Base-by-base conservation (phyloP, 495 filamentous ascomycete genomes). In the Saxophila tyrrhenica region DNA sequence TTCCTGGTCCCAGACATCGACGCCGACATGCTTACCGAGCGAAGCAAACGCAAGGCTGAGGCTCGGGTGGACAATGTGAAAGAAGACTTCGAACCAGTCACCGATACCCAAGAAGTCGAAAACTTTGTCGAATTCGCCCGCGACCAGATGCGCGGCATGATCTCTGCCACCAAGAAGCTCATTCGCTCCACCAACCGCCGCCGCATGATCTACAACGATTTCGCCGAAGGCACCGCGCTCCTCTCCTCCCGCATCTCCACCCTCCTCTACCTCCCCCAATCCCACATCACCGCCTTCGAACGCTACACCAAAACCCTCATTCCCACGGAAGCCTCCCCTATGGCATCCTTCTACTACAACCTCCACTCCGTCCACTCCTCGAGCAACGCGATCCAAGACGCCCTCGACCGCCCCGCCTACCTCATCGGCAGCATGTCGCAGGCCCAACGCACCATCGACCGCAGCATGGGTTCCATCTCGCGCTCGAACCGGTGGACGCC, bases 1-100 rank as follows among this genome's bases (percentile, higher is more conserved):
- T 94, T 99, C 68, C 78, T 99, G 1, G 91, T 97, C 16, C 94
- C 94, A 1, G 94, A 99, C 53, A 77, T 97, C 19, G 89, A 95
- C 61, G 78, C 86, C 2, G 81, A 89, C 16, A 84, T 86, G 79
- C 89, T 97, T 79, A 86, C 84, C 21, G 85, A 95, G 64, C 78
- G 94, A 24, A 92, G 85, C 57, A 82, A 78, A 39, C 78, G 84
- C 50, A 99, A 99, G 68, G 89, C 89, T 2, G 82, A 87, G 61
- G 79, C 81, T 0, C 79, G 90, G 48, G 72, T 75, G 16, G 94
- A 99, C 65, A 88, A 82, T 20, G 81, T 99, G 17, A 76, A 80
- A 51, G 92, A 97, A 23, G 92, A 99, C 61, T 84, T 84, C 61
- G 78, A 84, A 25, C 89, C 94, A 0, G 70, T 95, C 8, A 68